Evolutionary conservation across 2,329 filamentous ascomycete genomes (phyloP), one percentile per base, ranked within the genome.

Genomic region (Aureobasidium musti): DNA sequence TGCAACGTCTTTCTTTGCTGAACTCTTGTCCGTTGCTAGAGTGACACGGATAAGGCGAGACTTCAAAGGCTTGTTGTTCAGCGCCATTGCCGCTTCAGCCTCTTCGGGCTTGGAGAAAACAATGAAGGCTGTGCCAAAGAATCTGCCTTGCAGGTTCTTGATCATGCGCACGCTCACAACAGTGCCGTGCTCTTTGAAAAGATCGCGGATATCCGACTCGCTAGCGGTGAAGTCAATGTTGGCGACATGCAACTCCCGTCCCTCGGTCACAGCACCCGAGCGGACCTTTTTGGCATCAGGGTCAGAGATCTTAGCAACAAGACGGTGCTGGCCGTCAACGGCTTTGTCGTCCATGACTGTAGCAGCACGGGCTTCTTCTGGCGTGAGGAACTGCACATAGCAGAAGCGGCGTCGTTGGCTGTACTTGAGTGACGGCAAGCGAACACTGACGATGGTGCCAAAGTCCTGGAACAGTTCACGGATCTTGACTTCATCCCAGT

Each of bases 401-500:
- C 93, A 97, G 80, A 99, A 99, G 28, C 95, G 89, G 37, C 95
- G 91, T 72, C 91, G 89, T 1, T 89, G 89, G 73, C 97, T 94
- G 77, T 85, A 92, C 76, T 96, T 96, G 61, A 99, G 85, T 66
- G 92, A 97, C 1, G 95, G 95, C 79, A 95, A 95, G 26, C 95
- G 89, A 63, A 98, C 84, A 73, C 89, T 91, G 65, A 96, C 83
- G 65, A 99, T 88, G 50, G 94, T 87, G 50, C 95, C 95, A 73
- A 89, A 94, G 69, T 86, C 82, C 68, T 84, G 82, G 77, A 94
- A 94, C 3, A 94, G 78, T 41, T 85, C 77, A 47, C 86, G 85
- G 26, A 95, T 84, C 72, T 86, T 91, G 2, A 80, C 77, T 71
- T 93, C 89, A 73, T 93, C 90, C 11, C 89, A 89, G 23, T 85